Conservation (phyloP, 2,329 filamentous ascomycete species). For the Aurifilum marmelostoma region DNA sequence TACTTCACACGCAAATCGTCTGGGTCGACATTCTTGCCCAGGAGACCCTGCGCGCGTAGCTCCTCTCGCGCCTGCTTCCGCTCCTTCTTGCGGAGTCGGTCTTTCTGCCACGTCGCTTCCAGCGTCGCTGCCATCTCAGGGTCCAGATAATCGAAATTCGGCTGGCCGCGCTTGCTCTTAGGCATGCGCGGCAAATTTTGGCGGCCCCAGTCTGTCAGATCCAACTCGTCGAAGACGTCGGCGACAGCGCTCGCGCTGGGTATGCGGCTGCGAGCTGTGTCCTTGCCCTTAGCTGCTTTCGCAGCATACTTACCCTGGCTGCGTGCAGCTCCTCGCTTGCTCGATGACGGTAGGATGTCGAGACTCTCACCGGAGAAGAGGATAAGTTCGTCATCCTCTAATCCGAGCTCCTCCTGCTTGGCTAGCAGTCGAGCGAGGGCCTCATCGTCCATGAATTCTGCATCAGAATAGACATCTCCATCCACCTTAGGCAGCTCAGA, state of each 20-base stretch:
- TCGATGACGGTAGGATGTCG: conserved; percentile 16
- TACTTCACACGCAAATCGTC: conserved; percentile 73
- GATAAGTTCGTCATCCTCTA: conserved; percentile 61
- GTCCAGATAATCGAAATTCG: conserved; percentile 62
- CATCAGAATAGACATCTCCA: conserved; percentile 35
- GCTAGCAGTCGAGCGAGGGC: conserved; percentile 62
- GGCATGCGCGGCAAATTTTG: conserved; percentile 65
- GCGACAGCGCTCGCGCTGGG: conserved; percentile 47
- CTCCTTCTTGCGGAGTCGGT: conserved; percentile 71
- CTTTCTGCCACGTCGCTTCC: conserved; percentile 64
- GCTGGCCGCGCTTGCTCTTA: conserved; percentile 61
- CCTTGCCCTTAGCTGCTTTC: not conserved
- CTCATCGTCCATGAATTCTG: conserved; percentile 59
- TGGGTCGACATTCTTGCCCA: conserved; percentile 61
- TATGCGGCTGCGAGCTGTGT: conserved; percentile 24
- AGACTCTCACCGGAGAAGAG: conserved; percentile 49
- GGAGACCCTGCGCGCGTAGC: conserved; percentile 65
- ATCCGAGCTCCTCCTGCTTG: conserved; percentile 66
- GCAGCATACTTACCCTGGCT: conserved; percentile 1
- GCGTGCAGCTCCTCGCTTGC: not conserved
- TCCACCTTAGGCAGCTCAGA: conserved; percentile 33
- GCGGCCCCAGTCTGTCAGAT: conserved; percentile 82
- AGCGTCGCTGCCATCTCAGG: conserved; percentile 67
- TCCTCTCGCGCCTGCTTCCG: conserved; percentile 73
- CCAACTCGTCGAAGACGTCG: conserved; percentile 68